These are phyloP conservation scores for Phytophthora idaei DNA, from an alignment of 352 stramenopile genomes.

Conservation along the genomic window DNA sequence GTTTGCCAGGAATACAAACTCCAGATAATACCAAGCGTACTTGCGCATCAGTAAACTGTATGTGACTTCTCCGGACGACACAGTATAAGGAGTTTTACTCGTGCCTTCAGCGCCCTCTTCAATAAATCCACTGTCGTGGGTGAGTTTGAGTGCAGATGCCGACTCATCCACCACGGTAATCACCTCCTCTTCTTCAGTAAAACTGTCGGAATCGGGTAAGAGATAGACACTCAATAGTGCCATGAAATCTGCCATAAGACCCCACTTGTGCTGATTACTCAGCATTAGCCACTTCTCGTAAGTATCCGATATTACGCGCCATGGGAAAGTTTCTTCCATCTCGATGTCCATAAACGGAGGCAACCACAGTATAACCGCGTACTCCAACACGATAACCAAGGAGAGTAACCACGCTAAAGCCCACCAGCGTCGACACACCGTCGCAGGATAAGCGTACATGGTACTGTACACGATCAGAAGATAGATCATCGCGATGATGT, in stretches of 20 bases:
- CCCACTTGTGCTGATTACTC: slow-evolving; percentile 80
- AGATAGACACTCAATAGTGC: slow-evolving; percentile 71
- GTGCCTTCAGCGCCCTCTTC: slow-evolving; percentile 11
- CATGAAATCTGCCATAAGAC: slow-evolving; percentile 76
- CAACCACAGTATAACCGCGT: slow-evolving; percentile 74
- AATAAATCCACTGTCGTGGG: neutral
- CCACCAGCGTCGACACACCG: slow-evolving; percentile 63
- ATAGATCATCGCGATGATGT: slow-evolving; percentile 78
- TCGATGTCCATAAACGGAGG: slow-evolving; percentile 61
- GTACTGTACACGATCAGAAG: slow-evolving; percentile 83
- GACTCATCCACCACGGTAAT: slow-evolving; percentile 41
- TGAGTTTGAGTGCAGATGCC: slow-evolving; percentile 17
- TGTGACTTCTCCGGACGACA: slow-evolving; percentile 43
- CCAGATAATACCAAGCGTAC: slow-evolving; percentile 74
- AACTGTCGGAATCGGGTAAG: slow-evolving; percentile 60
- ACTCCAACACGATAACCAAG: slow-evolving; percentile 72
- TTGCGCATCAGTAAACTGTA: slow-evolving; percentile 65
- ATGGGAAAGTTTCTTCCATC: slow-evolving; percentile 64
- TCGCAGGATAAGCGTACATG: slow-evolving; percentile 71
- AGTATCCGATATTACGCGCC: slow-evolving; percentile 54
- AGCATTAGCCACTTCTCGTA: slow-evolving; percentile 75
- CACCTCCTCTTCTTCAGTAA: slow-evolving; percentile 35
- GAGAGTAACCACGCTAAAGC: slow-evolving; percentile 62
- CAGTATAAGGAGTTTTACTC: slow-evolving; percentile 4
- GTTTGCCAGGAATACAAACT: slow-evolving; percentile 62